A percentile compares a stretch with the other conserved stretches of the same genome.
These are phyloP conservation scores for Picochlorum sp. DNA, from an alignment of 139 green algal species.

Conservation along the genomic window DNA sequence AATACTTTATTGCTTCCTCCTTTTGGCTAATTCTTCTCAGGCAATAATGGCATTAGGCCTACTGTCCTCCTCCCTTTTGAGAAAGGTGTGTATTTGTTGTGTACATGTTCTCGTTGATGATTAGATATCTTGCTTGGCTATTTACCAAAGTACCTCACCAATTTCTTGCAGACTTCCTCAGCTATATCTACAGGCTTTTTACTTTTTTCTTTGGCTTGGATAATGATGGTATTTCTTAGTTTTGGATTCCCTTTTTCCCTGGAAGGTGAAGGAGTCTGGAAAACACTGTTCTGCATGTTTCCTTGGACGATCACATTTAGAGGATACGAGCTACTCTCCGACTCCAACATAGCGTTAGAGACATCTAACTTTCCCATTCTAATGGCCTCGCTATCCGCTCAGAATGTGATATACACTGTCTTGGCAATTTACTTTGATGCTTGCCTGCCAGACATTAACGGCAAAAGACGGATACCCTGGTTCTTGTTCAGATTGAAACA, in stretches of 20 bases:
- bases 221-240: constrained; percentile 28
- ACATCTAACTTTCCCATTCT: neutral
- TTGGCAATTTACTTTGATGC: constrained; percentile 74
- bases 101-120: constrained; percentile 50
- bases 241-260: constrained; percentile 51
- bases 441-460: constrained; percentile 57
- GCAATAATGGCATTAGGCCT: constrained; percentile 5
- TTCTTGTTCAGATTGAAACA: constrained; percentile 33
- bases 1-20: too few species aligned
- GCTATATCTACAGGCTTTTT: constrained; percentile 51
- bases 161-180: constrained; percentile 40
- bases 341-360: neutral
- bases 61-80: constrained; percentile 32
- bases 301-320: constrained; percentile 74
- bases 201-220: constrained; percentile 62
- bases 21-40: too few species aligned
- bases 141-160: constrained; percentile 40
- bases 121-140: constrained; percentile 4
- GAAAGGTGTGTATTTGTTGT: constrained; percentile 50
- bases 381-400: constrained; percentile 11
- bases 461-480: constrained; percentile 26
- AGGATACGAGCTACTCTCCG: constrained; percentile 32
- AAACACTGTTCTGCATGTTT: constrained; percentile 48
- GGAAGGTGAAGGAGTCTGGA: neutral
- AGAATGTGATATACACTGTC: constrained; percentile 39